Evolutionary conservation across 306 rosid species (phyloP), one percentile per base, ranked within the genome.

Genomic region (Corylus avellana): DNA sequence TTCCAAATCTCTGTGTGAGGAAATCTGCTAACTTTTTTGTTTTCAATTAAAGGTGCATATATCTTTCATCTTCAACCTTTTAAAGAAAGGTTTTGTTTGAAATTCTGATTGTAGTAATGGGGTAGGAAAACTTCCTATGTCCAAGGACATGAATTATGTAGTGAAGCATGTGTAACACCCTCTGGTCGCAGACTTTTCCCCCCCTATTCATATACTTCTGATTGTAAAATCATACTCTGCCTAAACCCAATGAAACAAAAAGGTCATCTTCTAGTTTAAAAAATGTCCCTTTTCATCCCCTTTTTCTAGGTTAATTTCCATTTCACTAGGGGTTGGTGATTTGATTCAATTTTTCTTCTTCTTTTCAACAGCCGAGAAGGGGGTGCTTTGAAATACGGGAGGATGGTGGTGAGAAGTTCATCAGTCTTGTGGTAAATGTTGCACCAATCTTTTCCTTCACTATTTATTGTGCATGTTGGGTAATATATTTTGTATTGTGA

Each of bases 351-450:
- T 18, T 72, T 22, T 22, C 2, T 2, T 54, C 54, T 37, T 80
- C 32, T 27, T 71, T 71, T 79, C 66, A 59, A 81, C 89, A 95
- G 98, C 97, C 98, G 71, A 95, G 99, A 72, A 91, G 78, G 62
- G 99, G 99, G 11, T 95, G 99, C 92, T 93, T 95, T 83, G 99
- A 95, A 82, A 87, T 95, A 20, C 87, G 97, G 32, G 84, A 72
- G 35, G 78, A 89, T 71, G 96, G 79, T 5, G 95, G 92, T 3
- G 83, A 88, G 86, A 88, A 4, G 42, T 91, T 90, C 87, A 76
- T 93, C 80, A 90, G 89, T 84, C 96, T 95, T 78, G 54, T 95
- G 98, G 99, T 95, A 91, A 89, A 14, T 84, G 61, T 47, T 14
- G 20, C 73, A 14, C 58, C 12, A n/a, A 2, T 12, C 14, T 2